A percentile compares a stretch with the other conserved stretches of the same genome.
phyloP scores from a whole-genome alignment of 2,329 filamentous ascomycete genomes.

The Xylariales sp. region DNA sequence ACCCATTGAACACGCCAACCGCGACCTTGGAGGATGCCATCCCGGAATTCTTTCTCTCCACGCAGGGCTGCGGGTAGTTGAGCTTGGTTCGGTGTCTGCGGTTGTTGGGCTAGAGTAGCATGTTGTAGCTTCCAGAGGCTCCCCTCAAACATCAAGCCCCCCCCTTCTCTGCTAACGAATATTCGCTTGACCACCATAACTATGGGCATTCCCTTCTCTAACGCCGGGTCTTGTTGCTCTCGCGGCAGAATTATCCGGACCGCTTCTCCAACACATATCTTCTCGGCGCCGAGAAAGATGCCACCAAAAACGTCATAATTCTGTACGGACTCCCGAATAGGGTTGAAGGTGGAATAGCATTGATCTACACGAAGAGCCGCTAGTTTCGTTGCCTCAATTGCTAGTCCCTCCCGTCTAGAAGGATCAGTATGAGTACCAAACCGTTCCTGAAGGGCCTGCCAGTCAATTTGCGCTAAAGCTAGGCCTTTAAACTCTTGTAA shows the following conservation, averaged over 20 bases:
- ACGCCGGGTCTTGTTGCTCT: conserved; percentile 29
- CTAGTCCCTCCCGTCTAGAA: conserved; percentile 55
- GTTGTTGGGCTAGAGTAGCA: conserved; percentile 26
- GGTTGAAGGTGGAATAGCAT: conserved; percentile 62
- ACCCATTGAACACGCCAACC: conserved; percentile 51
- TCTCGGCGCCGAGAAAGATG: conserved; percentile 64
- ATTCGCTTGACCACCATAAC: conserved; percentile 34
- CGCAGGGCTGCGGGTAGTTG: conserved; percentile 43
- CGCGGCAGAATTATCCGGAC: conserved; percentile 55
- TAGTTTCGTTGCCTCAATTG: conserved; percentile 64
- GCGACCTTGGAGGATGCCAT: conserved; percentile 42
- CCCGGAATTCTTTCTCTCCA: conserved; percentile 49
- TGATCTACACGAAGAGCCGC: conserved; percentile 61
- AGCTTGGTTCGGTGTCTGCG: conserved; percentile 7
- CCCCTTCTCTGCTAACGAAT: conserved; percentile 25
- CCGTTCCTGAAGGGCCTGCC: conserved; percentile 53
- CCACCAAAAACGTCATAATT: conserved; percentile 56
- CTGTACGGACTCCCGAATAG: conserved; percentile 48
- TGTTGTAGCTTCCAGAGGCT: conserved; percentile 47
- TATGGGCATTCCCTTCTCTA: conserved; percentile 34
- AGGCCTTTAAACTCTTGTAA: conserved; percentile 55
- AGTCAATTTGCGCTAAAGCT: conserved; percentile 57
- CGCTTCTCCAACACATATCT: conserved; percentile 60
- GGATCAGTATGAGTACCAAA: conserved; percentile 49
- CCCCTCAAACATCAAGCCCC: conserved; percentile 43